Percentiles rank a stretch among this genome's conserved stretches.
phyloP scores from a whole-genome alignment of 257 asterid species.

The Phtheirospermum japonicum region DNA sequence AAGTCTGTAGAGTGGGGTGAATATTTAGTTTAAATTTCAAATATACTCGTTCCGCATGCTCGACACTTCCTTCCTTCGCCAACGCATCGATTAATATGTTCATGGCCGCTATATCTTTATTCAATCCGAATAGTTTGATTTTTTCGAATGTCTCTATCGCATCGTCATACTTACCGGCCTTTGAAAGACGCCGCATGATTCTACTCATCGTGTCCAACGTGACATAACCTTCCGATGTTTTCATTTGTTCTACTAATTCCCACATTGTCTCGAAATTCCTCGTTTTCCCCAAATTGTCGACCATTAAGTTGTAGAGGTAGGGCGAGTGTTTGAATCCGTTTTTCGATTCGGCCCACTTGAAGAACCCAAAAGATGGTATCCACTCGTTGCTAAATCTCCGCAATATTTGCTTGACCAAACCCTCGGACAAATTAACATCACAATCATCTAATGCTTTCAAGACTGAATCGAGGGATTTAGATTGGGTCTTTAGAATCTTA shows the following conservation, averaged over 20 bases:
- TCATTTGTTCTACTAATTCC: conserved; percentile 78
- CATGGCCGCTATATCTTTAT: conserved; percentile 42
- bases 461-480: conserved; percentile 48
- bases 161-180: conserved; percentile 62
- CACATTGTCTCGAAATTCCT: conserved; percentile 65
- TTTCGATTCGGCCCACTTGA: conserved; percentile 64
- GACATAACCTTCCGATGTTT: conserved; percentile 42
- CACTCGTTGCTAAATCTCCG: conserved; percentile 78
- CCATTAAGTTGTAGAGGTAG: conserved; percentile 52
- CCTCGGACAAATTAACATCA: conserved; percentile 46
- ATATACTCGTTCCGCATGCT: conserved; percentile 57
- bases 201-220: conserved; percentile 53
- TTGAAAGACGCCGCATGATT: conserved; percentile 68
- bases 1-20: conserved; percentile 51
- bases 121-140: conserved; percentile 46
- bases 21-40: conserved; percentile 41
- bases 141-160: conserved; percentile 52
- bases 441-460: conserved; percentile 45
- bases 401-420: conserved; percentile 57
- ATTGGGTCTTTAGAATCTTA: conserved; percentile 49
- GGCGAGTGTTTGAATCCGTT: conserved; percentile 46
- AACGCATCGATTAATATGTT: conserved; percentile 57
- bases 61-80: conserved; percentile 70
- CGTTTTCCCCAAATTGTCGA: conserved; percentile 67
- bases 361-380: conserved; percentile 70